Percentiles rank a stretch among this genome's conserved stretches.
Conservation (phyloP, 2,329 filamentous ascomycete species). For the Neofusicoccum ribis region DNA sequence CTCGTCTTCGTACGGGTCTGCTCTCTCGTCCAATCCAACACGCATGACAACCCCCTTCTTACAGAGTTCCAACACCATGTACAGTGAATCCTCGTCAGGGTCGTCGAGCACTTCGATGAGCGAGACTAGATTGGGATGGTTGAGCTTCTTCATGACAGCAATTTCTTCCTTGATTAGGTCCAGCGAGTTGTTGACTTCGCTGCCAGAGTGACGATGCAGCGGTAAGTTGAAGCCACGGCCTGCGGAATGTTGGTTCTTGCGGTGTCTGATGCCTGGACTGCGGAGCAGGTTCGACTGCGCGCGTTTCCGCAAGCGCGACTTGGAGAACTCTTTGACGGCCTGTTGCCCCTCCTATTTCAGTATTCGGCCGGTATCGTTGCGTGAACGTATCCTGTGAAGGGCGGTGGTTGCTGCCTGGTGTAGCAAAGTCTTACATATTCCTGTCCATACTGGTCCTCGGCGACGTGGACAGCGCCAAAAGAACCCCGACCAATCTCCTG, state of each 20-base stretch:
- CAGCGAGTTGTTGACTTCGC: slow-evolving; percentile 67
- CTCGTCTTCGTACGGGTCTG: slow-evolving; percentile 80
- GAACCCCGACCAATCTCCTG: slow-evolving; percentile 97
- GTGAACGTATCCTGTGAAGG: neutral
- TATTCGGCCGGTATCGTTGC: neutral
- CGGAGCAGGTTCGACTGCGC: slow-evolving; percentile 86
- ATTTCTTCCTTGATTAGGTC: slow-evolving; percentile 94
- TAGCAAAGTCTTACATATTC: slow-evolving; percentile 73
- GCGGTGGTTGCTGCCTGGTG: neutral
- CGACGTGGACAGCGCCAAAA: slow-evolving; percentile 89
- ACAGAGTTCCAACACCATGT: slow-evolving; percentile 99
- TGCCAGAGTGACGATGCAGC: slow-evolving; percentile 60
- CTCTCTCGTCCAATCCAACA: slow-evolving; percentile 80
- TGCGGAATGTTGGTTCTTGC: slow-evolving; percentile 53
- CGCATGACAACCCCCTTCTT: slow-evolving; percentile 98
- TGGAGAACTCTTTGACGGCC: slow-evolving; percentile 98
- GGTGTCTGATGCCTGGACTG: slow-evolving; percentile 55
- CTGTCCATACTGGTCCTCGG: slow-evolving; percentile 82
- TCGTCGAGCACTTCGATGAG: slow-evolving; percentile 95
- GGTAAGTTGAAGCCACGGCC: slow-evolving; percentile 63
- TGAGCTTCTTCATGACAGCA: slow-evolving; percentile 98
- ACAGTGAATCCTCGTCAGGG: slow-evolving; percentile 90
- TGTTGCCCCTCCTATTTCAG: slow-evolving; percentile 44
- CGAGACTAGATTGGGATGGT: slow-evolving; percentile 91
- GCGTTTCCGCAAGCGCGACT: slow-evolving; percentile 82